A percentile compares a stretch with the other conserved stretches of the same genome.
phyloP scores from a whole-genome alignment of 805 yeast genomes.

The Priceomyces fermenticarens region DNA sequence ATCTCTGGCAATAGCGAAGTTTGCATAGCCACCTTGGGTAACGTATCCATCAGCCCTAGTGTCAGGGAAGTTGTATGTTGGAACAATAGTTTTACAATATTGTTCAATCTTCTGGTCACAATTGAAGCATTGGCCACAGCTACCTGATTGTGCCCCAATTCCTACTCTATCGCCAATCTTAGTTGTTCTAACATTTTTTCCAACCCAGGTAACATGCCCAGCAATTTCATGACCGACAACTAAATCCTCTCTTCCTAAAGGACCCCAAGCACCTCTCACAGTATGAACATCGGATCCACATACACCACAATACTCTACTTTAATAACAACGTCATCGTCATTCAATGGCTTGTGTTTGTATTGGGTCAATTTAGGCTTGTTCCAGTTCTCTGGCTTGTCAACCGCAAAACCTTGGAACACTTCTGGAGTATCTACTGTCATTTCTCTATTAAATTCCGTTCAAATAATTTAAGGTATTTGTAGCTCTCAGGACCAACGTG shows the following conservation, averaged over 20 bases:
- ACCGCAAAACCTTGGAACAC: constrained; percentile 33
- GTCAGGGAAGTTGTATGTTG: constrained; percentile 52
- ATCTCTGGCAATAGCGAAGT: constrained; percentile 44
- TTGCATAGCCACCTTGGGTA: constrained; percentile 50
- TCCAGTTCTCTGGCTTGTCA: constrained; percentile 27
- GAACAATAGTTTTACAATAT: constrained; percentile 48
- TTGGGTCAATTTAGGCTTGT: constrained; percentile 29
- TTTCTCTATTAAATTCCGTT: neutral
- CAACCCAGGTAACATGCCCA: constrained; percentile 61
- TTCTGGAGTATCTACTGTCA: neutral
- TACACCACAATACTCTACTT: constrained; percentile 60
- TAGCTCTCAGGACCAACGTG: too few species aligned
- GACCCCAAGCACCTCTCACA: constrained; percentile 52
- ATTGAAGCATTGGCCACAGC: constrained; percentile 62
- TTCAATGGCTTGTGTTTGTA: constrained; percentile 24
- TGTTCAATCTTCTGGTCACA: constrained; percentile 41
- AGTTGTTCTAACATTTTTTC: constrained; percentile 48
- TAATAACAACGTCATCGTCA: constrained; percentile 50
- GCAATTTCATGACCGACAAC: constrained; percentile 66
- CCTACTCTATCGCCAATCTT: constrained; percentile 77
- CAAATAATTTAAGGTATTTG: too few species aligned
- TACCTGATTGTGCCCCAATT: constrained; percentile 64
- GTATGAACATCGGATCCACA: constrained; percentile 65
- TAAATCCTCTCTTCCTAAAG: constrained; percentile 29
- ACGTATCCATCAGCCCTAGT: constrained; percentile 22